Percentiles rank a stretch among this genome's conserved stretches.
Conservation (phyloP, 768 basidiomycete species). For the Suillus subaureus region DNA sequence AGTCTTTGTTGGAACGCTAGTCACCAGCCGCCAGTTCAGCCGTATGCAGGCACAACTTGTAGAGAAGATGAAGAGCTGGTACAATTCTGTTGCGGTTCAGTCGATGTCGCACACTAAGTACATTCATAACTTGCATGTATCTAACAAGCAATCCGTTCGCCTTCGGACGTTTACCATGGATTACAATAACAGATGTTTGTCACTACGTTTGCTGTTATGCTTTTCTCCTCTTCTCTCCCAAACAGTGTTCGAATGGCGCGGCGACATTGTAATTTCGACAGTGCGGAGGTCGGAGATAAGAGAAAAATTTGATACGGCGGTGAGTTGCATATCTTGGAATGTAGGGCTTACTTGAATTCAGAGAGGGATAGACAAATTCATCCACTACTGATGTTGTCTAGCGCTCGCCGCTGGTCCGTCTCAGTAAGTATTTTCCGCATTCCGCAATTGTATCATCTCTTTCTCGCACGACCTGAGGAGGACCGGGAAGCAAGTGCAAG, state of each 20-base stretch:
- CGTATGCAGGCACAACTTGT: not conserved
- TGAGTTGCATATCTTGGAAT: not conserved
- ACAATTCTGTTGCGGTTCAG: not conserved
- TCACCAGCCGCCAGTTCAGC: not conserved
- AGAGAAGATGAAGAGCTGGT: not conserved
- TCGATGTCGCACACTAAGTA: not conserved
- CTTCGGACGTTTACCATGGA: no score
- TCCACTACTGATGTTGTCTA: not conserved
- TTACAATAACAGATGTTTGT: no score
- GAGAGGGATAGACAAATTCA: not conserved
- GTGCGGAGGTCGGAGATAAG: not conserved
- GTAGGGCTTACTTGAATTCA: not conserved
- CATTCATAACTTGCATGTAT: not conserved
- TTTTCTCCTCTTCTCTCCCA: no score
- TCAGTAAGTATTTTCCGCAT: not conserved
- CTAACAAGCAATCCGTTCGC: not conserved
- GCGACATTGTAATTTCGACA: no score
- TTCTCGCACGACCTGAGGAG: not conserved
- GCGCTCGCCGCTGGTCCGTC: not conserved
- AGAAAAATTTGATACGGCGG: not conserved
- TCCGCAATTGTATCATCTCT: not conserved
- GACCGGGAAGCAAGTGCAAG: not conserved
- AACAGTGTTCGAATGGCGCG: no score
- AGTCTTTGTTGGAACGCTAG: not conserved
- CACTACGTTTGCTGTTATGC: no score